A percentile compares a stretch with the other conserved stretches of the same genome.
Conservation (phyloP, 2,329 filamentous ascomycete species). For the Raffaelea arxii region DNA sequence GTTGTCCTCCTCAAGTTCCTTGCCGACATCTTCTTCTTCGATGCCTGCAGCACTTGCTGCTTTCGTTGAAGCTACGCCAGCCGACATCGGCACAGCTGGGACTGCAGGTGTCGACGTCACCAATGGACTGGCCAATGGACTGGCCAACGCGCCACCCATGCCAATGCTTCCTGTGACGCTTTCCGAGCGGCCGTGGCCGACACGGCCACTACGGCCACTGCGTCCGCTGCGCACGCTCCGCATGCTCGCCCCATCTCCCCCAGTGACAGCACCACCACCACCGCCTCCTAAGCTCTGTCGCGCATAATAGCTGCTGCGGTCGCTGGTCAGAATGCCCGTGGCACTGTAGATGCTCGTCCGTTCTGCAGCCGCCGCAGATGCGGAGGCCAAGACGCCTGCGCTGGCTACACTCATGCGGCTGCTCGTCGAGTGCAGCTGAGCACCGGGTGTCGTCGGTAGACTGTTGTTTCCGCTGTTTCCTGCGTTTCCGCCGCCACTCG, state of each 20-base stretch:
- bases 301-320: constrained; percentile 74
- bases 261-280: constrained; percentile 33
- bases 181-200: constrained; percentile 71
- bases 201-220: constrained; percentile 68
- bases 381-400: constrained; percentile 1
- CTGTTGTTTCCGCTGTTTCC: constrained; percentile 3
- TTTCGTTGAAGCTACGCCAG: not conserved
- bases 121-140: constrained; percentile 48
- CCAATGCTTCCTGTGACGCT: constrained; percentile 76
- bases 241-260: constrained; percentile 57
- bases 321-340: constrained; percentile 58
- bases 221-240: constrained; percentile 76
- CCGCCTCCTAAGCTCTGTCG: constrained; percentile 14
- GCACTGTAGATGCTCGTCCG: constrained; percentile 76
- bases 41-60: not conserved
- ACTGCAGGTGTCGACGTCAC: constrained; percentile 32
- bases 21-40: not conserved
- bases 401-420: constrained; percentile 17
- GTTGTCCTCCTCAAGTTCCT: not conserved
- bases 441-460: constrained; percentile 33
- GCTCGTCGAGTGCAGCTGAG: constrained; percentile 38
- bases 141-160: constrained; percentile 47
- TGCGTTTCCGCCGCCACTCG: not conserved
- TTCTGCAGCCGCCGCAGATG: constrained; percentile 33
- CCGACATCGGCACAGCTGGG: not conserved